Evolutionary conservation across 2,329 filamentous ascomycete species (phyloP).

Genomic region (Ilyonectria destructans): DNA sequence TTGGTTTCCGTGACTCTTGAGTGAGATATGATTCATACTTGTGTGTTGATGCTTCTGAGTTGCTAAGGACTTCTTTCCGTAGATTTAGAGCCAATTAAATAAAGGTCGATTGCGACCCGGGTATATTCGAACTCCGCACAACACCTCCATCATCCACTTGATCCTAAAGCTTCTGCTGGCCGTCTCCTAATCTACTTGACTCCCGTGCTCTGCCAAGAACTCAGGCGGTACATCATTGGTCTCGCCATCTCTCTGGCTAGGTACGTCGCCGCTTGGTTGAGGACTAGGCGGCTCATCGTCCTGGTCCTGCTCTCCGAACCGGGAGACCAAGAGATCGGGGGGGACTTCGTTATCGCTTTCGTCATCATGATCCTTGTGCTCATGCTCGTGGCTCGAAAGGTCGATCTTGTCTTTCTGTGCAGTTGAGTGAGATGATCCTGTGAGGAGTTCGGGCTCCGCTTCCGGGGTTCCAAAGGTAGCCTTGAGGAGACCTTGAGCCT

Average conservation of each 20-base stretch:
- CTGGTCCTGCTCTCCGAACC: constrained; percentile 47
- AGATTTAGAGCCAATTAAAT: background rate
- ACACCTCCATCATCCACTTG: background rate
- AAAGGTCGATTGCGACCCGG: constrained; percentile 1
- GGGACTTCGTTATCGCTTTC: constrained; percentile 62
- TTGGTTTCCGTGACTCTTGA: background rate
- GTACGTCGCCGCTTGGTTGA: constrained; percentile 32
- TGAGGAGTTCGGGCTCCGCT: constrained; percentile 25
- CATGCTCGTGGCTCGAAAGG: background rate
- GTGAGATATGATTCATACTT: background rate
- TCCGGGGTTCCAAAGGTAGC: constrained; percentile 37
- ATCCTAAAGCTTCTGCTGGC: background rate
- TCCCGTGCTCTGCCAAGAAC: constrained; percentile 65
- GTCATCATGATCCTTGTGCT: constrained; percentile 19
- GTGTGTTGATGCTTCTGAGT: background rate
- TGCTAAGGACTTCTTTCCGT: background rate
- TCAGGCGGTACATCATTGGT: constrained; percentile 67
- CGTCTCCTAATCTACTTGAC: constrained; percentile 33
- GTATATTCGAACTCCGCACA: constrained; percentile 22
- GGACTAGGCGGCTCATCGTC: constrained; percentile 36
- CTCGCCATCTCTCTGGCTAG: constrained; percentile 56
- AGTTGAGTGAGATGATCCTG: constrained; percentile 12
- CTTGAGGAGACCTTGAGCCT: constrained; percentile 72
- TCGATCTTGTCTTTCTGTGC: constrained; percentile 15
- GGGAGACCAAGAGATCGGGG: constrained; percentile 57